A percentile compares a stretch with the other conserved stretches of the same genome.
These are phyloP conservation scores for Carex myosuroides DNA, from an alignment of 176 grass and related monocot species.

Conservation along the genomic window DNA sequence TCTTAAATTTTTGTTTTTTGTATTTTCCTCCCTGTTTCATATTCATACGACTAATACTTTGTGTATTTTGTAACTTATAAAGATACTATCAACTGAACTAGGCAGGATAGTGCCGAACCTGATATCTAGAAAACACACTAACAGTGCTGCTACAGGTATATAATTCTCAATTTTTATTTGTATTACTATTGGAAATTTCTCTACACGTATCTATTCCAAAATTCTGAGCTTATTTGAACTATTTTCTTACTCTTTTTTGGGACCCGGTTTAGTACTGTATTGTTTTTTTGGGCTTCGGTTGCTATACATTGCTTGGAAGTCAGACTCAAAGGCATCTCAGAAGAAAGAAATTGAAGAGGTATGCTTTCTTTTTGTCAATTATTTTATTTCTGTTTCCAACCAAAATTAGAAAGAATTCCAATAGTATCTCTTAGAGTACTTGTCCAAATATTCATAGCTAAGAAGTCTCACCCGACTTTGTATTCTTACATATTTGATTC, in stretches of 20 bases:
- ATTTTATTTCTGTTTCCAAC: background rate
- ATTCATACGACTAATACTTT: background rate
- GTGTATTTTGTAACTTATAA: conserved; percentile 8
- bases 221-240: background rate
- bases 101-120: conserved; percentile 86
- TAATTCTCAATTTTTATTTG: background rate
- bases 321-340: conserved; percentile 79
- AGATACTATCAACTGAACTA: conserved; percentile 84
- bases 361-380: conserved; percentile 27
- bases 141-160: conserved; percentile 88
- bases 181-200: background rate
- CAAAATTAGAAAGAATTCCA: background rate
- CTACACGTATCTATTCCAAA: background rate
- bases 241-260: conserved; percentile 30
- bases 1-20: background rate
- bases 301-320: conserved; percentile 92
- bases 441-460: background rate
- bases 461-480: background rate
- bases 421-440: conserved; percentile 7
- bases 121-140: conserved; percentile 98
- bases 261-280: conserved; percentile 53
- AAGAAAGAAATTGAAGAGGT: conserved; percentile 98
- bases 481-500: conserved; percentile 12
- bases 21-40: background rate
- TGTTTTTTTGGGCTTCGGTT: conserved; percentile 81